Evolutionary conservation across 2,329 filamentous ascomycete species (phyloP), one percentile per base, ranked within the genome.

Genomic region (Macrophomina tecta): DNA sequence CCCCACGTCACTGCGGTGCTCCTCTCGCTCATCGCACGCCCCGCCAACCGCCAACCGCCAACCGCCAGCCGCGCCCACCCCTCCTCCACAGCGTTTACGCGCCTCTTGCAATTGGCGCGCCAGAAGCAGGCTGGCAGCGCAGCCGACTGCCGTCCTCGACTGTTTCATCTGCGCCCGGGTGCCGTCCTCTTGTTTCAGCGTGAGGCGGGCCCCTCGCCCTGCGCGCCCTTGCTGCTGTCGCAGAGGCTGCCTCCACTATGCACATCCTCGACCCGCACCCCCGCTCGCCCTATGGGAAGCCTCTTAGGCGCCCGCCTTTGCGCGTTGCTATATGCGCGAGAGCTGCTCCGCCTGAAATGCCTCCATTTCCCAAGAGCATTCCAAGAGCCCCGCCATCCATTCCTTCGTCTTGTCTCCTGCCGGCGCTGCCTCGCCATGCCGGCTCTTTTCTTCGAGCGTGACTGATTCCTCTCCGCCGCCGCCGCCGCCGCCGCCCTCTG

Each of bases 111-210:
- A 62, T 49, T 49, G 58, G 58, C 58, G 58, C 58, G 58, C 58
- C 58, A 62, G 58, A 38, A 23, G 7, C 52, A 40, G 11, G 12
- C 6, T 16, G 28, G 58, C 58, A 23, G 18, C 40, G 14, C 40
- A 16, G 23, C 5, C 38, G 12, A 12, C 55, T 23, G 34, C 12
- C 40, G 40, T 60, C 40, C 14, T 34, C 45, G 30, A 38, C 42
- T 9, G 58, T 62, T 62, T 62, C 42, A 62, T 23, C 58, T 32
- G 40, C 55, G 16, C 28, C 40, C 42, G 28, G 55, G 14, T 34
- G 42, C 42, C 8, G 58, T 36, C 52, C 16, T 58, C n/a, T 38
- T 40, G 63, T 65, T 65, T 65, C 63, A 65, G 42, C 63, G 32
- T 65, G 58, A 46, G 23, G 55, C 55, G 28, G 40, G 40, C 55